phyloP scores from a whole-genome alignment of 2,329 filamentous ascomycete genomes.

The Daldinia sp. region DNA sequence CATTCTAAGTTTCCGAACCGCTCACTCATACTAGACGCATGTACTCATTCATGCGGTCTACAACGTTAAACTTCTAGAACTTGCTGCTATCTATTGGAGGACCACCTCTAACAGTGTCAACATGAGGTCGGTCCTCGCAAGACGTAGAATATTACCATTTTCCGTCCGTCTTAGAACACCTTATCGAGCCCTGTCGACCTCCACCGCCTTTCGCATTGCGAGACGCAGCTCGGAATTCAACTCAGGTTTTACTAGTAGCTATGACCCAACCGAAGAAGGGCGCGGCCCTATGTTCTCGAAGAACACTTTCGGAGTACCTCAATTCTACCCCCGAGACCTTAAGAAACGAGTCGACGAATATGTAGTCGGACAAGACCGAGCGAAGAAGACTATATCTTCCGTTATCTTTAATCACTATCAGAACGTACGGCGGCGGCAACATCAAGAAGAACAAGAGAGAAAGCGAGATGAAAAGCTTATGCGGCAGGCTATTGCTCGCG shows the following conservation, averaged over 20 bases:
- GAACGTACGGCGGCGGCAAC: constrained; percentile 79
- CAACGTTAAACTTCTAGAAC: constrained; percentile 28
- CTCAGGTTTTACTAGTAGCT: constrained; percentile 69
- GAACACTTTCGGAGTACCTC: constrained; percentile 68
- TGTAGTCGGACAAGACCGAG: constrained; percentile 93
- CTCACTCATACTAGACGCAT: neutral
- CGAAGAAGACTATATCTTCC: constrained; percentile 92
- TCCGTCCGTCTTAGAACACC: constrained; percentile 31
- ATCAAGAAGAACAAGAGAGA: constrained; percentile 77
- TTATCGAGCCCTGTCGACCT: constrained; percentile 49
- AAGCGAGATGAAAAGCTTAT: constrained; percentile 72
- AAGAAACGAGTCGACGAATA: constrained; percentile 96
- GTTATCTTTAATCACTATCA: constrained; percentile 98
- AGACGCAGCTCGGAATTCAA: constrained; percentile 64
- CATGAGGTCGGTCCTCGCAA: constrained; percentile 45
- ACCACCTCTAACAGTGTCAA: constrained; percentile 23
- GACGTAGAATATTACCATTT: constrained; percentile 41
- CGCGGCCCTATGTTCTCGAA: constrained; percentile 72
- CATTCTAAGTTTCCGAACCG: constrained; percentile 3
- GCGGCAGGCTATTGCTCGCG: constrained; percentile 77
- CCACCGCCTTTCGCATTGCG: constrained; percentile 47
- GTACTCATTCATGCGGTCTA: constrained; percentile 22
- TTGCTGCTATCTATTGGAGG: constrained; percentile 20
- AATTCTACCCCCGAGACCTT: constrained; percentile 75
- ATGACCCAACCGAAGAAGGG: constrained; percentile 67